phyloP scores from a whole-genome alignment of 441 rosid genomes.

The Corymbia calophylla region DNA sequence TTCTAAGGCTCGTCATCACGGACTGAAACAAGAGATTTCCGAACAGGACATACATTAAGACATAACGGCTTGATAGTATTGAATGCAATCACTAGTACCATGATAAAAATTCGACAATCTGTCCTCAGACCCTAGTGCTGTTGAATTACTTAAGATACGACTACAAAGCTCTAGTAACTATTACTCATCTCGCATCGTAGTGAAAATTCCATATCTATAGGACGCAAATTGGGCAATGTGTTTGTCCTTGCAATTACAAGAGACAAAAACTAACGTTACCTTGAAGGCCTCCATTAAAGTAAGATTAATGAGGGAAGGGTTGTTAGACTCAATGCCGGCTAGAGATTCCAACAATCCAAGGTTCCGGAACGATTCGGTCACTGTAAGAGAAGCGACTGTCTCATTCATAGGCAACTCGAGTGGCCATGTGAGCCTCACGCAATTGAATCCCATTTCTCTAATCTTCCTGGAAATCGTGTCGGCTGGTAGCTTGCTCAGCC shows the following conservation, averaged over 20 bases:
- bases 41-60: neutral
- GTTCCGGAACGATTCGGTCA: neutral
- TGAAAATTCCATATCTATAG: neutral
- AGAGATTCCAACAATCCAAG: neutral
- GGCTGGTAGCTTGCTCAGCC: slow-evolving; percentile 3
- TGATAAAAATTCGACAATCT: neutral
- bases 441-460: slow-evolving; percentile 4
- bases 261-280: neutral
- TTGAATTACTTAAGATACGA: neutral
- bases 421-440: slow-evolving; percentile 11
- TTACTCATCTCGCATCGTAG: neutral
- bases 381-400: neutral
- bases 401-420: neutral
- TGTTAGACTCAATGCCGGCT: neutral
- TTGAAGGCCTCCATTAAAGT: slow-evolving; percentile 3
- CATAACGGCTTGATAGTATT: neutral
- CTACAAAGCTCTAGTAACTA: neutral
- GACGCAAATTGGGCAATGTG: neutral
- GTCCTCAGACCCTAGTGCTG: neutral
- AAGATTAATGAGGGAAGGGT: slow-evolving; percentile 3
- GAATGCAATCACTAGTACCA: neutral
- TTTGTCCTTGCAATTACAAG: neutral
- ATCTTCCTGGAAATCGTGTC: neutral
- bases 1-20: neutral
- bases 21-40: neutral